Evolutionary conservation across 1,284 basidiomycete genomes (phyloP).

Genomic region (Phellinidium pouzarii): DNA sequence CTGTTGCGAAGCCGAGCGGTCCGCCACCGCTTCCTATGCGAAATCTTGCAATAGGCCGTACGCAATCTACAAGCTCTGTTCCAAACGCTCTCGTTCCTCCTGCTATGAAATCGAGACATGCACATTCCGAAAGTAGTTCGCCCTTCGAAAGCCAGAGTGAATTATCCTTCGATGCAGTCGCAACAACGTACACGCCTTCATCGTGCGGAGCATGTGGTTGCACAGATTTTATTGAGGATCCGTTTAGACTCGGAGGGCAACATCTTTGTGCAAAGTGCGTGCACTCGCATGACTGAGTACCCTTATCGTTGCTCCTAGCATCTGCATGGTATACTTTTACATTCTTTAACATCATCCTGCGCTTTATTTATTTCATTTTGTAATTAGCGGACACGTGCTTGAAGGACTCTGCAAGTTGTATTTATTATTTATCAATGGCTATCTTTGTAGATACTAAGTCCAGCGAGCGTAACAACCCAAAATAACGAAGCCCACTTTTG

Average conservation of each 20-base stretch:
- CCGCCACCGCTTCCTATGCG: conserved; percentile 21
- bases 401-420: too few species aligned
- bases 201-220: conserved; percentile 7
- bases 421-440: too few species aligned
- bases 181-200: background rate
- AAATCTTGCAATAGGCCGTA: conserved; percentile 7
- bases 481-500: too few species aligned
- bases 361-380: too few species aligned
- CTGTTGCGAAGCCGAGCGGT: conserved; percentile 1
- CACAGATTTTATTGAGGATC: conserved; percentile 16
- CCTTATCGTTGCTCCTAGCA: background rate
- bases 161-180: conserved; percentile 13
- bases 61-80: conserved; percentile 8
- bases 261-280: conserved; percentile 15
- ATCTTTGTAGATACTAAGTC: too few species aligned
- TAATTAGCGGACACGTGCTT: too few species aligned
- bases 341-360: background rate
- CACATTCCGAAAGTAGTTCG: conserved; percentile 16
- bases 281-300: conserved; percentile 12
- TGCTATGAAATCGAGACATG: background rate
- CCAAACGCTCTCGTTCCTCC: conserved; percentile 7
- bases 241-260: conserved; percentile 13
- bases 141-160: conserved; percentile 19
- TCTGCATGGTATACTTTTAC: background rate
- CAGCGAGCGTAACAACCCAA: too few species aligned